Evolutionary conservation across 306 rosid species (phyloP), one percentile per base, ranked within the genome.

Genomic region (Inga oerstediana): DNA sequence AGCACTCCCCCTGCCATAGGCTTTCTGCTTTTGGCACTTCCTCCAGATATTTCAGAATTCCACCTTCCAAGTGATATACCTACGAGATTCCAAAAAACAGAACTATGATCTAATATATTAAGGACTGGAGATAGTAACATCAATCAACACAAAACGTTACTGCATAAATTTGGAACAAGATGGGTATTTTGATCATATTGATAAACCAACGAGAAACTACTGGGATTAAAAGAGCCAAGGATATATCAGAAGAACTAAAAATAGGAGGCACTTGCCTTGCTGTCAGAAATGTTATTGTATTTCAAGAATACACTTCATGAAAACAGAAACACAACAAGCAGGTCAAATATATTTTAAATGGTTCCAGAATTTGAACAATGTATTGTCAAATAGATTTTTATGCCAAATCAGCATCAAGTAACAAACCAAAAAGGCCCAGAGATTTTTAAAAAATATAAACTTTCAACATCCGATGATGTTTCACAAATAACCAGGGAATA

Each of bases 1-100:
- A 96, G 80, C 99, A 93, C 81, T 96, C 99, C 16, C 99, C 99
- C 72, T 93, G 97, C 98, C 98, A 93, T 24, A 93, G 89, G 87
- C 99, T 96, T 77, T 92, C 92, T 76, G 85, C 76, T 89, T 87
- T 81, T 2, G 97, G 92, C 82, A 93, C 92, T 64, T 93, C 97
- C 81, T 96, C 99, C 2, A 96, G 93, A 82, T 96, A 96, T 85
- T 96, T 96, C 78, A 96, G 91, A 87, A 96, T 96, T 84, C 98
- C 99, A 83, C 99, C 99, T 87, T 96, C 94, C 75, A 96, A 89
- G 86, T 96, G 99, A 96, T 81, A 96, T 66, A 93, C 98, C 99
- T 96, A 24, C 4, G 11, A 61, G 58, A 64, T 27, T 64, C 59
- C 39, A 30, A 69, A 30, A 69, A 62, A 73, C 27, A 43, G 8